Evolutionary conservation across 1,284 basidiomycete genomes (phyloP), one percentile per base, ranked within the genome.

Genomic region (Pseudozyma sp.): DNA sequence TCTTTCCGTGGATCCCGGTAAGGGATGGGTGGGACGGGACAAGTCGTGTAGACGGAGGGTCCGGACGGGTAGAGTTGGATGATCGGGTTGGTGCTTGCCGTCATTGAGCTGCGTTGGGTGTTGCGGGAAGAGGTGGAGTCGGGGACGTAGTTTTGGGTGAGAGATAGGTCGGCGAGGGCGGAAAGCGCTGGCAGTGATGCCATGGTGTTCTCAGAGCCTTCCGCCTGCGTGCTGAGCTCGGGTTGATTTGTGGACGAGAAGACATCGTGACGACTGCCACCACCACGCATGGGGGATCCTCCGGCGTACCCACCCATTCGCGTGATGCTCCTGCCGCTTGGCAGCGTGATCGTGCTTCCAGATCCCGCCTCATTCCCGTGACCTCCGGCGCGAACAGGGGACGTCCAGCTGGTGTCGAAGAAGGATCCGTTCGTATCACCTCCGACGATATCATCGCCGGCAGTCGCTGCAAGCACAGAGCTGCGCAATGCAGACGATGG

Each of bases 1-100:
- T 84, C 70, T 34, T 81, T 77, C 29, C 87, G 68, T 0, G 83
- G 78, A 70, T 87, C 87, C 17, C 77, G 62, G 67, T 87, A 87
- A 4, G 84, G 83, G 13, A 79, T 64, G 5, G 39, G 5, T 7
- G 68, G 68, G 1, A 35, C 10, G 1, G 64, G 67, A 30, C 60
- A 75, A 10, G 30, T 46, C 3, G 52, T 40, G 56, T 67, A 67
- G 0, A 75, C 72, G 1, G 63, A 62, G 1, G 71, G 71, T 3
- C 71, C 71, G 47, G 34, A 44, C 0, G 66, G 55, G 46, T 58
- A 74, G 29, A 74, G 59, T 3, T 58, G 58, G 6, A 74, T 33
- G 30, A 68, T 49, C 24, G 24, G 24, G 24, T 24, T 24, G 24
- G 24, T 24, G 24, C 24, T 24, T 24, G 24, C 24, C 24, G 24